phyloP scores from a whole-genome alignment of 176 grass and related monocot genomes.

The Dendrocalamus sinicus region DNA sequence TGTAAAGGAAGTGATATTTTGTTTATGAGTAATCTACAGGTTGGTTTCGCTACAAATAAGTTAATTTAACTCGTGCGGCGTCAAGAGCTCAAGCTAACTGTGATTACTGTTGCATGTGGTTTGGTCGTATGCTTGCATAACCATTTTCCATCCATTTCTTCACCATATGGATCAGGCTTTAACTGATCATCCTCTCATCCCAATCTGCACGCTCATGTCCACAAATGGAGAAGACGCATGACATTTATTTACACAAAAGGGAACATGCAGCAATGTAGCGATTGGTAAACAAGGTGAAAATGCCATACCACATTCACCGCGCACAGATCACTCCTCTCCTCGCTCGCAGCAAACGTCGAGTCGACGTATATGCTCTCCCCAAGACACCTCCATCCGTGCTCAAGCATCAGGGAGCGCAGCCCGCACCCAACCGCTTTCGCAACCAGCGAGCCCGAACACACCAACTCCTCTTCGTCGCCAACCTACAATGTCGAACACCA shows the following conservation, averaged over 20 bases:
- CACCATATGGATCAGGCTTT: neutral
- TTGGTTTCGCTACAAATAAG: conserved; percentile 1
- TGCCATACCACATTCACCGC: conserved; percentile 68
- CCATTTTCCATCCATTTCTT: conserved; percentile 21
- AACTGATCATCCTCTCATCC: neutral
- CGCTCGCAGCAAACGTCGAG: conserved; percentile 50
- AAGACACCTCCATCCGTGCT: conserved; percentile 71
- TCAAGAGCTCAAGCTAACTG: neutral
- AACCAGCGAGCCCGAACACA: conserved; percentile 56
- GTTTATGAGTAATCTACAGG: neutral
- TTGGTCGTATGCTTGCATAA: neutral
- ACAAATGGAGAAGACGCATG: neutral
- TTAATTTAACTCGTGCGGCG: neutral
- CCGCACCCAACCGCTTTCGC: conserved; percentile 66
- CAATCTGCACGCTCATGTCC: neutral
- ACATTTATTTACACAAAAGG: neutral
- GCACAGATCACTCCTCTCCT: conserved; percentile 59
- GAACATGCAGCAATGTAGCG: neutral
- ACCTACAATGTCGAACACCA: conserved; percentile 35
- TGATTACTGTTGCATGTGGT: neutral
- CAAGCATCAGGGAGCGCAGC: conserved; percentile 69
- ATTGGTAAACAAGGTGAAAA: neutral
- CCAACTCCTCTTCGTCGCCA: conserved; percentile 70
- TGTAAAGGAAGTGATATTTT: neutral
- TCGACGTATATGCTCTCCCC: conserved; percentile 59